Base-by-base conservation (phyloP, 2,329 filamentous ascomycete genomes). In the Paraphaeosphaeria minitans region DNA sequence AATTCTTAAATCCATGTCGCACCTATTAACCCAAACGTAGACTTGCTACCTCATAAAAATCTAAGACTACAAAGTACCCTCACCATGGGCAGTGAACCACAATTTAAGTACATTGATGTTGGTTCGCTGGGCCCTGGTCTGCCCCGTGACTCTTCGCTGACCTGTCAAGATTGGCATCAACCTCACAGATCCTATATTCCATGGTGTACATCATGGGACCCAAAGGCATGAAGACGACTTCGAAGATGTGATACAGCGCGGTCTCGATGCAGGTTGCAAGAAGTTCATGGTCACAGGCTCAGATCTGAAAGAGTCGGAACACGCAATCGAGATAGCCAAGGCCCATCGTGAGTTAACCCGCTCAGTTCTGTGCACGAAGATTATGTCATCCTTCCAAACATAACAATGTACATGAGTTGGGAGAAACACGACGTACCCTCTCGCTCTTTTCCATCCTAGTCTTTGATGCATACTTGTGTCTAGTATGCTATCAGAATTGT, bases 281-380 rank as follows among this genome's bases (percentile, higher is more conserved):
- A 97, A 97, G 71, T 86, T 99, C 70, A 94, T 99, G 81, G 86
- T 98, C 35, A 99, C 95, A 0, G 95, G 95, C 21, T 97, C 93
- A 0, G 92, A 95, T 73, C 83, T 98, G 51, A 81, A 83, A 53
- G 93, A 93, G 76, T 93, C 91, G 1, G 80, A 85, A 62, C 86
- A 91, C 63, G 93, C 92, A 0, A 79, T 97, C 10, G 79, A 88
- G 45, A 82, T 98, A 29, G 88, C 93, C 2, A 82, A 87, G 66
- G 83, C 89, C 65, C 89, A 94, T 73, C 87, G 91, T 94, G 80
- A 61, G 87, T 80, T 21, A 12, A 33, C 16, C 33, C 4, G 14
- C n/a, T 19, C 3, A 24, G 22, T 8, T 16, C 13, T 46, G 22
- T 13, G 14, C 14, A 8, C 27, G 12, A 8, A 46, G 12, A 6